phyloP scores from a whole-genome alignment of 2,329 filamentous ascomycete genomes.

The Colletotrichum paranaense region DNA sequence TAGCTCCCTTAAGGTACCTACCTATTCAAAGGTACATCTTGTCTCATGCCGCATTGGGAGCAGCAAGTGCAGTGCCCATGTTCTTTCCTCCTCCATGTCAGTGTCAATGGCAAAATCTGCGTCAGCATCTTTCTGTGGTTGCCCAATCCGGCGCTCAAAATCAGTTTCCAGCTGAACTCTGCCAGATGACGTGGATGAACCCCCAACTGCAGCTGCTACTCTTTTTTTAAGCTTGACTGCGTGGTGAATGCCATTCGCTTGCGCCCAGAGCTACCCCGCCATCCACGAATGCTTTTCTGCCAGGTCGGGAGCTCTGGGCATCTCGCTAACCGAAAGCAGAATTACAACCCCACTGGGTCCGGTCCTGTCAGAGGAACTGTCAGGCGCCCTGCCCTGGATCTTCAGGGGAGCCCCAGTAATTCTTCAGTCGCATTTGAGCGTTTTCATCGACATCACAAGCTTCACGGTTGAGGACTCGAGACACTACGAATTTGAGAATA shows the following conservation, averaged over 20 bases:
- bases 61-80: not conserved
- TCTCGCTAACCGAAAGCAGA: constrained; percentile 4
- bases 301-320: constrained; percentile 24
- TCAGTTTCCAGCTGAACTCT: not conserved
- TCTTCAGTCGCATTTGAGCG: not conserved
- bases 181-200: constrained; percentile 20
- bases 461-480: not conserved
- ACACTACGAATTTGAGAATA: not conserved
- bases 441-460: not conserved
- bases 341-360: too few species aligned
- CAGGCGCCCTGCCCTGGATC: not conserved
- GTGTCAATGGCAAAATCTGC: not conserved
- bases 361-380: not conserved
- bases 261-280: constrained; percentile 30
- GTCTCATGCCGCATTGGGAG: not conserved
- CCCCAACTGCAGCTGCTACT: not conserved
- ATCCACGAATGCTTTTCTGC: not conserved
- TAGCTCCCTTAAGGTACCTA: not conserved
- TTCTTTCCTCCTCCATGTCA: not conserved
- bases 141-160: not conserved
- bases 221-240: constrained; percentile 18
- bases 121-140: not conserved
- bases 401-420: constrained; percentile 17
- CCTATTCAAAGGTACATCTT: too few species aligned
- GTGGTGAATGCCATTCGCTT: not conserved